A percentile compares a stretch with the other conserved stretches of the same genome.
These are phyloP conservation scores for Lachnellula arida DNA, from an alignment of 2,329 filamentous ascomycete genomes.

Conservation along the genomic window DNA sequence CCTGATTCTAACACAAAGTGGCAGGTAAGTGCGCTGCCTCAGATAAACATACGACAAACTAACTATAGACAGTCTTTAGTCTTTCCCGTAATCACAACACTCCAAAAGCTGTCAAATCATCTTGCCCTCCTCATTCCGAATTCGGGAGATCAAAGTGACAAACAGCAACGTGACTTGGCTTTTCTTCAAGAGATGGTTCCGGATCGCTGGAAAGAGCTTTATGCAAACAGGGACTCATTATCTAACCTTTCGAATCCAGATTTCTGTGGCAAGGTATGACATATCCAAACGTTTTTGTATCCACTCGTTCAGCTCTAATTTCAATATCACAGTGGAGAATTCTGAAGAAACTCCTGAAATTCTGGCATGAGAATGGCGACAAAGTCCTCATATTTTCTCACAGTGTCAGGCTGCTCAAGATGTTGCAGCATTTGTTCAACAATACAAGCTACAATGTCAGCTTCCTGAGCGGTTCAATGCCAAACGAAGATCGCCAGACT, in stretches of 20 bases:
- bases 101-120: slow-evolving; percentile 90
- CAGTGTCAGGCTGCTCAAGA: slow-evolving; percentile 77
- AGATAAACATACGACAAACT: slow-evolving; percentile 45
- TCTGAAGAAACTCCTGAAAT: slow-evolving; percentile 75
- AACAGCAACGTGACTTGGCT: slow-evolving; percentile 71
- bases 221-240: slow-evolving; percentile 71
- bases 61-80: slow-evolving; percentile 54
- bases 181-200: slow-evolving; percentile 73
- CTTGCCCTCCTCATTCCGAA: slow-evolving; percentile 79
- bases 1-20: slow-evolving; percentile 44
- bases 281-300: neutral
- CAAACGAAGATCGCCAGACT: slow-evolving; percentile 75
- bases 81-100: slow-evolving; percentile 75
- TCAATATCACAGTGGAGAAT: slow-evolving; percentile 67
- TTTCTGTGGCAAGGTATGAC: slow-evolving; percentile 74
- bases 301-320: slow-evolving; percentile 1
- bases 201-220: slow-evolving; percentile 68
- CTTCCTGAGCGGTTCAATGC: slow-evolving; percentile 82
- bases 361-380: slow-evolving; percentile 86
- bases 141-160: slow-evolving; percentile 58
- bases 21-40: slow-evolving; percentile 35
- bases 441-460: slow-evolving; percentile 87
- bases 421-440: slow-evolving; percentile 80
- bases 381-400: slow-evolving; percentile 96
- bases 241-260: slow-evolving; percentile 78